Percentiles rank a stretch among this genome's conserved stretches.
Conservation (phyloP, 2,329 filamentous ascomycete genomes). For the Nothophoma quercina region DNA sequence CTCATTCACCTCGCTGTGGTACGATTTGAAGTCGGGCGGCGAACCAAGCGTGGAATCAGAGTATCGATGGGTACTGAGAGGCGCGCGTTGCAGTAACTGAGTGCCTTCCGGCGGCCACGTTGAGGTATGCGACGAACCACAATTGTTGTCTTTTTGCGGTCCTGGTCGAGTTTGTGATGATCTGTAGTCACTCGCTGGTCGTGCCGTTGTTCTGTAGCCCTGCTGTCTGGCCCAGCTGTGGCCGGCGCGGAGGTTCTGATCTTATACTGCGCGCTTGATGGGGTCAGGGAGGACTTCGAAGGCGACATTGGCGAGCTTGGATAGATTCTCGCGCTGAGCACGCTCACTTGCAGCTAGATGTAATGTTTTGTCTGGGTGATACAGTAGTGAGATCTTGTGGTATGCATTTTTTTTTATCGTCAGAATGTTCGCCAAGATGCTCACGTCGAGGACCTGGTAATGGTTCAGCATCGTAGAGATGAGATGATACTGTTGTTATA, state of each 20-base stretch:
- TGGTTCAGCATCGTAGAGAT: not conserved
- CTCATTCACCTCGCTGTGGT: not conserved
- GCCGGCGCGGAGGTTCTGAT: not conserved
- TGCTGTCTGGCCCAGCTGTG: not conserved
- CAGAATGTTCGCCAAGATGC: not conserved
- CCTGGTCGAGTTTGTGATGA: too few relatives aligned
- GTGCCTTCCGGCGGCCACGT: not conserved
- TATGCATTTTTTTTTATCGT: slow-evolving; percentile 6
- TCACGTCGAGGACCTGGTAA: not conserved
- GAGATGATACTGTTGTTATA: too few relatives aligned
- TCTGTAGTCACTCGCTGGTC: too few relatives aligned
- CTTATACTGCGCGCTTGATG: not conserved
- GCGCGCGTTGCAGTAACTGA: not conserved
- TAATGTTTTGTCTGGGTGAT: slow-evolving; percentile 4
- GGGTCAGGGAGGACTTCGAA: slow-evolving; percentile 1
- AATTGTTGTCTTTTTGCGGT: too few relatives aligned
- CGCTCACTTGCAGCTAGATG: not conserved
- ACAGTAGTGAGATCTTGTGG: not conserved
- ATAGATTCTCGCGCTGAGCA: not conserved
- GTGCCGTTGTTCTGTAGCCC: not conserved
- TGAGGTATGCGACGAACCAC: not conserved
- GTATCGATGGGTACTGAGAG: not conserved
- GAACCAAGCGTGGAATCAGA: not conserved
- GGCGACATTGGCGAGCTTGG: slow-evolving; percentile 1
- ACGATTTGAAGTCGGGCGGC: slow-evolving; percentile 1